Base-by-base conservation (phyloP, 371 early-diverging fungal species). In the Zancudomyces culisetae region DNA sequence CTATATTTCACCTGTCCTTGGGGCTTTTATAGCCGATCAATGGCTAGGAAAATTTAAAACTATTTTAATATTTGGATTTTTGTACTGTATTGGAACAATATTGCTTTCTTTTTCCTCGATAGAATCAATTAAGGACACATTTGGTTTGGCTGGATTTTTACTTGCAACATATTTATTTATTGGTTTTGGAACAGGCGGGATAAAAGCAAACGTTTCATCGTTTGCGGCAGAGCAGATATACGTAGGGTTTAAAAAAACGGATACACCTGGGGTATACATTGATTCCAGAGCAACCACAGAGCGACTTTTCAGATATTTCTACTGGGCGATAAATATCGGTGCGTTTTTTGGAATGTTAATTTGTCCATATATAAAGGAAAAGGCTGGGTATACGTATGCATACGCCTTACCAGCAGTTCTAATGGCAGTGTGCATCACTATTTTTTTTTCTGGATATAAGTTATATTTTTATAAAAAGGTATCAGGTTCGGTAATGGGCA, bases 161-260 rank as follows among this genome's bases (percentile, higher is more conserved):
- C 63, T 78, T 19, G 62, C 81, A 21, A 35, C 68, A 23, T 40
- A 40, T n/a, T n/a, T 80, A 50, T 61, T 87, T 48, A 79, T 86
- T 53, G 76, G 85, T 46, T 64, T 81, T 48, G 85, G 84, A 55
- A 83, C 87, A 12, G 88, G 89, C 47, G 84, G 89, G 56, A 86
- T 88, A 61, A 88, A 88, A 60, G 68, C 79, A 26, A 72, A 73
- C 59, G 74, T 80, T 49, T 69, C 74, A 10, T 56, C 80, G 1
- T 67, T 81, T 57, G 74, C 72, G 1, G 83, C 79, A 22, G 79
- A 78, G 49, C 78, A 79, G 63, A 54, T 70, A 51, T 21, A 30
- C 24, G 24, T 62, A 63, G 10, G 66, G 72, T 0, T 64, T 71
- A 55, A 58, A 42, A 45, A 55, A 0, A 59, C 63, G 28, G 56